phyloP scores from a whole-genome alignment of 1,139 yeast species.

The Geotrichum reessii region DNA sequence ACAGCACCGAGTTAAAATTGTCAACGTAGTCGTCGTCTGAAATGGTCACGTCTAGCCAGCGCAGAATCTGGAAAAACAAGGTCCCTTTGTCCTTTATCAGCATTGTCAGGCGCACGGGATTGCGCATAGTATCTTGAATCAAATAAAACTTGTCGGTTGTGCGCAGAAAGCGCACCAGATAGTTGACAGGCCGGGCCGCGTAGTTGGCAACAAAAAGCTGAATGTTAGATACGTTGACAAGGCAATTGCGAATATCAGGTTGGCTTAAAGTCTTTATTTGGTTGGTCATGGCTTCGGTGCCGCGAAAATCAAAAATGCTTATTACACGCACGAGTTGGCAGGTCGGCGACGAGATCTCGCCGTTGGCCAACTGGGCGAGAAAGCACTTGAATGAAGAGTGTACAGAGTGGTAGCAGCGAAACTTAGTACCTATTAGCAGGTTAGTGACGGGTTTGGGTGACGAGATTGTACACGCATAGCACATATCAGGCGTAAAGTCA shows the following conservation, averaged over 20 bases:
- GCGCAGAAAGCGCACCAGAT: constrained; percentile 5
- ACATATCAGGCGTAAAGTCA: constrained; percentile 5
- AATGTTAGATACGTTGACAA: constrained; percentile 4
- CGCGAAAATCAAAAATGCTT: constrained; percentile 9
- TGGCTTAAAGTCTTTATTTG: constrained; percentile 4
- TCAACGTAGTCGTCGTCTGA: background rate
- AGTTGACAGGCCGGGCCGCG: constrained; percentile 4
- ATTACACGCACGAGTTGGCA: constrained; percentile 3
- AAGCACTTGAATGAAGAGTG: constrained; percentile 3
- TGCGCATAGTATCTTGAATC: constrained; percentile 9
- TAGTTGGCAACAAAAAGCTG: constrained; percentile 10
- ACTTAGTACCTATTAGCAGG: constrained; percentile 6
- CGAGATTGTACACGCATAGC: constrained; percentile 13
- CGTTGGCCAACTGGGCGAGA: background rate
- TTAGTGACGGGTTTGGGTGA: constrained; percentile 7
- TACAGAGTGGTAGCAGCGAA: constrained; percentile 8
- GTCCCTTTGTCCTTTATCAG: constrained; percentile 3
- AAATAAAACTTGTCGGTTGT: constrained; percentile 9
- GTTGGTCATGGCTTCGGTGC: constrained; percentile 10
- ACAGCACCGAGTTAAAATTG: background rate
- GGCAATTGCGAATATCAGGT: background rate
- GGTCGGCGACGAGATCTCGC: background rate
- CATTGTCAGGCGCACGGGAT: constrained; percentile 6
- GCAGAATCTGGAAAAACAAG: constrained; percentile 1
- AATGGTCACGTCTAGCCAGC: constrained; percentile 7